Evolutionary conservation across 306 rosid species (phyloP).

Genomic region (Castanea sativa): DNA sequence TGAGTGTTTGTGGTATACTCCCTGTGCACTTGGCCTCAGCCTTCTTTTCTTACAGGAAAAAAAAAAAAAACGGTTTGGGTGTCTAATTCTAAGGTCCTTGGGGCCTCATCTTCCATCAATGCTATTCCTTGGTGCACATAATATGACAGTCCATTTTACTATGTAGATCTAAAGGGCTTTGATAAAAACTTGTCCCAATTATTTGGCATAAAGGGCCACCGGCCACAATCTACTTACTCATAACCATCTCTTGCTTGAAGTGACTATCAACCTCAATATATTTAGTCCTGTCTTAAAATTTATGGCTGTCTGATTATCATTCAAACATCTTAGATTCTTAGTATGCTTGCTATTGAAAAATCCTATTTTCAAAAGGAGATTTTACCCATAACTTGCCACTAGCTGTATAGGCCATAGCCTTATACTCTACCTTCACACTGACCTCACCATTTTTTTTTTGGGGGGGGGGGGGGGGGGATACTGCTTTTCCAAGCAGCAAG

Average conservation of each 20-base stretch:
- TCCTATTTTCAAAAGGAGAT: background rate
- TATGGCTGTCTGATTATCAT: background rate
- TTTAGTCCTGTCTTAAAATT: background rate
- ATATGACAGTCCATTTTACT: background rate
- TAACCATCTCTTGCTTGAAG: background rate
- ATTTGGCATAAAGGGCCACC: background rate
- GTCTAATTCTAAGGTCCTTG: no score
- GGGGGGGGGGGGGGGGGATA: rapidly evolving
- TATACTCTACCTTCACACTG: background rate
- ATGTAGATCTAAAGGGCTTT: background rate
- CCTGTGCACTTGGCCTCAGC: no score
- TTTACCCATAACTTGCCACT: background rate
- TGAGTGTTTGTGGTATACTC: no score
- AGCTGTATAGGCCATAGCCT: background rate
- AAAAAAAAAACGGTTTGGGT: no score
- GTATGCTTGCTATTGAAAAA: background rate
- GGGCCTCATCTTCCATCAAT: no score
- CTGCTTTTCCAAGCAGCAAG: background rate
- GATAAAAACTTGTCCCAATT: background rate
- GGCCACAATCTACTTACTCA: background rate
- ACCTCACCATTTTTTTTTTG: background rate
- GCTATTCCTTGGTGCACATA: background rate
- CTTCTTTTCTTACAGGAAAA: no score
- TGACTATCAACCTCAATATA: background rate
- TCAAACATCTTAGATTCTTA: no score